phyloP scores from a whole-genome alignment of 2,329 filamentous ascomycete genomes.

The Geoglossum cookeanum region DNA sequence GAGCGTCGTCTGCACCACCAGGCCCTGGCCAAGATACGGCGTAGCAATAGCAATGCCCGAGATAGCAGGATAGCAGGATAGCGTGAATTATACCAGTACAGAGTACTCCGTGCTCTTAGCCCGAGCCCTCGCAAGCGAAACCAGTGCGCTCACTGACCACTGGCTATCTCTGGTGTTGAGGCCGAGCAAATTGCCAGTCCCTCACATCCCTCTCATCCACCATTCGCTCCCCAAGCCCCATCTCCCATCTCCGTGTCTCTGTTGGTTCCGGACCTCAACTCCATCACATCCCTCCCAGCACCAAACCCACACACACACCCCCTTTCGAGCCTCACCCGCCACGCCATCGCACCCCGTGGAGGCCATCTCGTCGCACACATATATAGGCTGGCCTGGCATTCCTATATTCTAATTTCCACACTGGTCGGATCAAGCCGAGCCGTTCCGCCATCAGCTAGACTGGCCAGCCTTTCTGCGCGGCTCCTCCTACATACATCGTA shows the following conservation, averaged over 20 bases:
- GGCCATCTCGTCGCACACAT: neutral
- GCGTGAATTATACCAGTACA: too few relatives aligned
- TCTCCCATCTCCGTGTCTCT: neutral
- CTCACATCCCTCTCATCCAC: neutral
- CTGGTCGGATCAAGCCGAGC: neutral
- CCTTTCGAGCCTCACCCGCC: constrained; percentile 1
- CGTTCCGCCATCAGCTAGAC: neutral
- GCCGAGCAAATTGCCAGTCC: neutral
- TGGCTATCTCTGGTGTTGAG: neutral
- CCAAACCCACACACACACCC: neutral
- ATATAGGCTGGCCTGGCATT: neutral
- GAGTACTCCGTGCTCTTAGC: neutral
- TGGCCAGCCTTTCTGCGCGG: neutral
- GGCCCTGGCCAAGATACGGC: too few relatives aligned
- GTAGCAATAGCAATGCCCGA: too few relatives aligned
- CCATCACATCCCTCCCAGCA: neutral
- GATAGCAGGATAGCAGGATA: too few relatives aligned
- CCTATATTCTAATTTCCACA: neutral
- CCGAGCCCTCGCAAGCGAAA: neutral
- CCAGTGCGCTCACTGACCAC: neutral
- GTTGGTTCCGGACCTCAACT: neutral
- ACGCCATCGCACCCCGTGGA: neutral
- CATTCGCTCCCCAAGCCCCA: neutral
- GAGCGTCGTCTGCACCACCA: neutral
- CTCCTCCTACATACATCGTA: neutral